Percentiles rank a stretch among this genome's conserved stretches.
These are phyloP conservation scores for Allantophomopsis lycopodina DNA, from an alignment of 2,329 filamentous ascomycete genomes.

Conservation along the genomic window DNA sequence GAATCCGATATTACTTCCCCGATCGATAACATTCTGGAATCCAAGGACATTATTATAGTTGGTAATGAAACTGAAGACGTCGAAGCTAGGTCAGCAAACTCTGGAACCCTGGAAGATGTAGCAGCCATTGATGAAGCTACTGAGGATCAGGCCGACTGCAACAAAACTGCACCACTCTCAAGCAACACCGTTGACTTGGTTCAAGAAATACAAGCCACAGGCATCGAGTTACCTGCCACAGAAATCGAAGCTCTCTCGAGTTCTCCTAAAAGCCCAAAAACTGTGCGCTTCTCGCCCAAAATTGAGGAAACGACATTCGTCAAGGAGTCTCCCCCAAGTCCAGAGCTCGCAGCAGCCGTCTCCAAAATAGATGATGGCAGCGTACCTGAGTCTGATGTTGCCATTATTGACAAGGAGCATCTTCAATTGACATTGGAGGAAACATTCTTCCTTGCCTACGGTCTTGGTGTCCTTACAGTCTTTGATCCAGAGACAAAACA, in stretches of 20 bases:
- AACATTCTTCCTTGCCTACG: conserved; percentile 79
- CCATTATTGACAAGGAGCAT: conserved; percentile 54
- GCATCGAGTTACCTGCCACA: conserved; percentile 4
- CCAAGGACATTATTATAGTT: too few species aligned
- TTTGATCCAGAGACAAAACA: conserved; percentile 30
- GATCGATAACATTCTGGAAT: too few species aligned
- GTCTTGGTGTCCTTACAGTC: conserved; percentile 60
- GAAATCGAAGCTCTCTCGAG: neutral
- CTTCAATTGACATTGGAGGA: conserved; percentile 87
- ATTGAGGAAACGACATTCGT: conserved; percentile 52
- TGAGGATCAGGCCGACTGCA: too few species aligned
- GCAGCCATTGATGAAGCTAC: too few species aligned
- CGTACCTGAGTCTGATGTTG: conserved; percentile 9
- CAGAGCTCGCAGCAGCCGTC: conserved; percentile 6
- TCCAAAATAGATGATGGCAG: conserved; percentile 9
- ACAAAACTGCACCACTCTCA: too few species aligned
- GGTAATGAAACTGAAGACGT: too few species aligned
- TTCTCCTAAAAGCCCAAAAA: conserved; percentile 37
- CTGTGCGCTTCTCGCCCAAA: conserved; percentile 55
- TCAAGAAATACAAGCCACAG: conserved; percentile 1
- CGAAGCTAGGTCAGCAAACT: too few species aligned
- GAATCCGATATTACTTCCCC: too few species aligned
- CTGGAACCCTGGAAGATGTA: too few species aligned
- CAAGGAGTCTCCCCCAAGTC: conserved; percentile 26
- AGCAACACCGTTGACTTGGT: too few species aligned